Evolutionary conservation across 805 yeast species (phyloP), one percentile per base, ranked within the genome.

Genomic region (Blastobotrys attinorum): DNA sequence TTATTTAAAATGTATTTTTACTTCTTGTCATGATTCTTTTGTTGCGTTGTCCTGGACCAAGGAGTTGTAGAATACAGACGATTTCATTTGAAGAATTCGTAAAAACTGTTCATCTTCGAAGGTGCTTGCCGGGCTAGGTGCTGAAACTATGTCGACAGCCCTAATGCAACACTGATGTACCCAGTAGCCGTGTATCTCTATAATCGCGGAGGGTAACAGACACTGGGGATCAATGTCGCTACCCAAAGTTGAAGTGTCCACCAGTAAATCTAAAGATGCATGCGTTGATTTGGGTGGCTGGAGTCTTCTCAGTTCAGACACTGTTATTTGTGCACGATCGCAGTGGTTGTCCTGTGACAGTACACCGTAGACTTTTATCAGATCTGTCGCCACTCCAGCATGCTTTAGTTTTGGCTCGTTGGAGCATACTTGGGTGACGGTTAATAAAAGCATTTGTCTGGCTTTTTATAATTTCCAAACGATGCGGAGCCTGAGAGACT

Each of bases 161-260:
- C 17, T 21, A 31, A 36, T 6, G 4, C 18, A 6, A 11, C 27
- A 17, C 31, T 15, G 13, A 13, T 8, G 13, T 3, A 23, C 15
- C 39, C 39, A 36, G 17, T 36, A 36, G 5, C 39, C 39, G 15
- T 22, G 39, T 16, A 36, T 31, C 29, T 36, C 39, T 4, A 36
- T 21, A n/a, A 22, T 36, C 13, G 29, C 17, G 8, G 31, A 27
- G 11, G n/a, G 23, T 10, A 10, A 17, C 17, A 36, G n/a, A 7
- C 18, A 15, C 7, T 17, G 29, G 31, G 16, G 8, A n/a, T 22
- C 27, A 17, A 3, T 22, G 15, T 22, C 39, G 8, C 17, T 11
- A 27, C 18, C 13, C 17, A 22, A 4, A 13, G 10, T 23, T n/a
- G 16, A 23, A 27, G 16, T 13, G 20, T 36, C 39, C 29, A 21